These are phyloP conservation scores for Conticribra guillardii DNA, from an alignment of 108 stramenopile genomes.

Conservation along the genomic window DNA sequence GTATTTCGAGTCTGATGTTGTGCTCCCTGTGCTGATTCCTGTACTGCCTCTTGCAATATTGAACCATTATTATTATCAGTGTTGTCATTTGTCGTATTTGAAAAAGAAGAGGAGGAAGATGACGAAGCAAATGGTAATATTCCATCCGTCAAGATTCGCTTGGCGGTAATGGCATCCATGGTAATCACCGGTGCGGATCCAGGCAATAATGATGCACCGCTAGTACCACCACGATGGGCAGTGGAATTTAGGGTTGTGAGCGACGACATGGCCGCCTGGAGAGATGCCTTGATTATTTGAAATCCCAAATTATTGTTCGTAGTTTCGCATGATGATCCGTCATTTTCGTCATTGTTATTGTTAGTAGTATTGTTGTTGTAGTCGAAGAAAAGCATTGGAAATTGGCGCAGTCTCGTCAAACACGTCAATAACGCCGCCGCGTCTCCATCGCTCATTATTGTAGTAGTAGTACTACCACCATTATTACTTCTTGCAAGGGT, in stretches of 20 bases:
- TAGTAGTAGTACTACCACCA: neutral
- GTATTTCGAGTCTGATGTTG: too few species aligned
- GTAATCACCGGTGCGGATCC: neutral
- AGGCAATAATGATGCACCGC: too few species aligned
- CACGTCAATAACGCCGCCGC: neutral
- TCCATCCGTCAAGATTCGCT: constrained; percentile 27
- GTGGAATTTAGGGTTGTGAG: neutral
- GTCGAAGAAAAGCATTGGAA: neutral
- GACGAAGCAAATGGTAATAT: constrained; percentile 27
- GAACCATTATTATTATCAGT: neutral
- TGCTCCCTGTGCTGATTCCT: too few species aligned
- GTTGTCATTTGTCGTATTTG: neutral
- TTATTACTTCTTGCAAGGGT: neutral
- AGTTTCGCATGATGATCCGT: too few species aligned
- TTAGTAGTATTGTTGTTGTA: neutral
- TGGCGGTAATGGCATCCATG: constrained; percentile 17
- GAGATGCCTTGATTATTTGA: too few species aligned
- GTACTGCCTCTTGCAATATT: neutral
- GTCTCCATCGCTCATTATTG: neutral
- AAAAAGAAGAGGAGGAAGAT: neutral
- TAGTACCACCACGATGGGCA: neutral
- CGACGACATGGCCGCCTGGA: too few species aligned
- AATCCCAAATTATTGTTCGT: too few species aligned
- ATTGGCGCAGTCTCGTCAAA: neutral
- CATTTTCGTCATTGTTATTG: neutral